These are phyloP conservation scores for Neovahlkampfia damariscottae DNA, from an alignment of 78 protist species.

Conservation along the genomic window DNA sequence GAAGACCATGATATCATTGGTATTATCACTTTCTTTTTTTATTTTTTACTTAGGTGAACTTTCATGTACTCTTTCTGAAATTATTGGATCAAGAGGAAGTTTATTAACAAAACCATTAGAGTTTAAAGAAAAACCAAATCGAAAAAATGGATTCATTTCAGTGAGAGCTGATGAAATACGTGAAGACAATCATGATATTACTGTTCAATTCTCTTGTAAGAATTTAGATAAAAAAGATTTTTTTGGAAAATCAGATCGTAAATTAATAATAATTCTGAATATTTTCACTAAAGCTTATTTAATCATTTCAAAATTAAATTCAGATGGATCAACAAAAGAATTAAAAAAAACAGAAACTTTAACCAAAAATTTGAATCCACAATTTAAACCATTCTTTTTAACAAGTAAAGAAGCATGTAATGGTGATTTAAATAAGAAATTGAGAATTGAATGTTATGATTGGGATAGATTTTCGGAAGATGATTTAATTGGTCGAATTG, in stretches of 20 bases:
- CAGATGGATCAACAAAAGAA: neutral
- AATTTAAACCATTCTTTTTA: neutral
- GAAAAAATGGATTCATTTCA: neutral
- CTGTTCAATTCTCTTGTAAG: neutral
- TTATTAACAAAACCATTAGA: slow-evolving; percentile 6
- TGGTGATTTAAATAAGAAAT: neutral
- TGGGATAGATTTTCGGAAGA: slow-evolving; percentile 38
- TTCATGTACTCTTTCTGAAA: slow-evolving; percentile 21
- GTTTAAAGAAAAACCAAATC: neutral
- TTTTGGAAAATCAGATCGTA: slow-evolving; percentile 38
- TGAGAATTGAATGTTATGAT: neutral
- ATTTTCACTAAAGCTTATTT: slow-evolving; percentile 6
- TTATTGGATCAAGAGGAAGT: neutral
- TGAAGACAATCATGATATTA: neutral
- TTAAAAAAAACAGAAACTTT: slow-evolving; percentile 22
- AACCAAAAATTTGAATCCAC: slow-evolving; percentile 36
- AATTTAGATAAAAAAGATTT: slow-evolving; percentile 1
- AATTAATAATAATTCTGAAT: slow-evolving; percentile 10
- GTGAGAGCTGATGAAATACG: neutral
- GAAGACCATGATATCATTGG: neutral
- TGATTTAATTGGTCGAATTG: slow-evolving; percentile 42
- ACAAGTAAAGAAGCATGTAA: slow-evolving; percentile 13
- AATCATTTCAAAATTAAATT: neutral
- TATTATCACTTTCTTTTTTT: too few species aligned
- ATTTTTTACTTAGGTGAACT: slow-evolving; percentile 21